Base-by-base conservation (phyloP, 1,139 yeast species). In the Yamadazyma dendronema region DNA sequence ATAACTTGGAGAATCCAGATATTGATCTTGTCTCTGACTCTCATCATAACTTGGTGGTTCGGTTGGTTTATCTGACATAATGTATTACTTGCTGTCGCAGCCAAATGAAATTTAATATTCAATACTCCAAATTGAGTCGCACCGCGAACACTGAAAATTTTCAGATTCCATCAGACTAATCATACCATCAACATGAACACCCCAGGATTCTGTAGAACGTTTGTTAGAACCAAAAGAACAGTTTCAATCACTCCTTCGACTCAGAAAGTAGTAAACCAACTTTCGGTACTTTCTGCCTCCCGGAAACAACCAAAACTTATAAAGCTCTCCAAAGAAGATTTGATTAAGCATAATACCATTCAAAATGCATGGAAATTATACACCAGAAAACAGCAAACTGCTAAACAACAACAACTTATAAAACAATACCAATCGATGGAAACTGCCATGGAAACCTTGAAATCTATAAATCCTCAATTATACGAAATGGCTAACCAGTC, bases 231-330 rank as follows among this genome's bases (percentile, higher is more conserved):
- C 28, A 73, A 63, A 53, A 65, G 53, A 54, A 61, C 54, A 52
- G 56, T 55, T 36, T 53, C 53, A 8, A 58, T 77, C 34, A 71
- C 77, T 17, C 75, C 87, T 2, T 73, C 78, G 24, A 81, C 86
- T 7, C 87, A 82, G 52, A 74, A 74, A 53, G 74, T 81, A 36
- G 79, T 82, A 38, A 77, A 83, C 41, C 94, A 90, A 64, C 72
- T 89, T 45, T 84, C 95, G 30, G 96, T 90, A 17, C 64, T 88
- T 52, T 81, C 94, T 17, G 96, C 96, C 13, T 77, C 86, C 42
- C 80, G 88, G 66, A 89, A 88, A 62, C 92, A 84, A 59, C 97
- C 98, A 33, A 79, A 81, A 51, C 68, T 87, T 51, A 64, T 92
- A 45, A 85, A 81, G 52, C 69, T 89, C 30, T 77, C 87, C 43